These are phyloP conservation scores for Sisymbrium irio DNA, from an alignment of 345 rosid genomes.

Conservation along the genomic window DNA sequence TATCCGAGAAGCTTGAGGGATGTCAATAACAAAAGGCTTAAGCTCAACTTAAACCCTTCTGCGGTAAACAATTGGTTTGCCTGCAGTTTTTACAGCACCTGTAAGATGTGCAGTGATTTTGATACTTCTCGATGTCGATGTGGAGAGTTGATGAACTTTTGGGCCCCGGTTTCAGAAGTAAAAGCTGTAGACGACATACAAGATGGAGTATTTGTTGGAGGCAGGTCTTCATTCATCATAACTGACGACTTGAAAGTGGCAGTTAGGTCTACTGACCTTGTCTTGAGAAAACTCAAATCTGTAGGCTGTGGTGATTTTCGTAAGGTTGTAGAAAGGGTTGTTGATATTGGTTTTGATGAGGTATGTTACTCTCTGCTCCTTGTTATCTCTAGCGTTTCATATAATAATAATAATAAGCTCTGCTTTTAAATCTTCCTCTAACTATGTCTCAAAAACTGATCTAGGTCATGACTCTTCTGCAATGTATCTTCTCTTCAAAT, in stretches of 20 bases:
- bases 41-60: not conserved
- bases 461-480: not conserved
- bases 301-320: constrained; percentile 7
- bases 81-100: not conserved
- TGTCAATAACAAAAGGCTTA: not conserved
- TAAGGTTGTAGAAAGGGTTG: not conserved
- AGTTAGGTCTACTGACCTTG: not conserved
- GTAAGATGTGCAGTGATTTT: not conserved
- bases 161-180: no score
- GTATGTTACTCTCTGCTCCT: not conserved
- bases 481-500: constrained; percentile 7
- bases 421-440: not conserved
- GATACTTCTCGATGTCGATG: not conserved
- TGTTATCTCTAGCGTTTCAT: not conserved
- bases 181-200: not conserved
- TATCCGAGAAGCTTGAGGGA: not conserved
- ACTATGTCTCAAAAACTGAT: not conserved
- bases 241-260: constrained; percentile 25
- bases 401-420: not conserved
- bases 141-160: not conserved
- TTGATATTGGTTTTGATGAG: constrained; percentile 11
- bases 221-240: not conserved
- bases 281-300: constrained; percentile 7
- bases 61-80: not conserved
- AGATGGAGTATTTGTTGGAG: constrained; percentile 19